Base-by-base conservation (phyloP, 306 rosid species). In the Corylus avellana region DNA sequence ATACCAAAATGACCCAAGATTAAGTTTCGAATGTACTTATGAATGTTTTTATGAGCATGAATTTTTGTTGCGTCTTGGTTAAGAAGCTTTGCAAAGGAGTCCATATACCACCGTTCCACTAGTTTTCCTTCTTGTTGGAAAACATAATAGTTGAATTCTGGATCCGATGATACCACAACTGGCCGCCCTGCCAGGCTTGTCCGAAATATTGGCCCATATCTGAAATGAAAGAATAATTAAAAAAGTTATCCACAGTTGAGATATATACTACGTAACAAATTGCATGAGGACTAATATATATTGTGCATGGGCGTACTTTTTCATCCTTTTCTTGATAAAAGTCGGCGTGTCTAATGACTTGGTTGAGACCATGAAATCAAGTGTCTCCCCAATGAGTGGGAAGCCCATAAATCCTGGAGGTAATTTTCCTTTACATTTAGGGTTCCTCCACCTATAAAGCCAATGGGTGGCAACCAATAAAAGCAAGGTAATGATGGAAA, bases 111-210 rank as follows among this genome's bases (percentile, higher is more conserved):
- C 17, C 47, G 22, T 18, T 64, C 70, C 16, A 64, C 70, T 18
- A 64, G 10, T 64, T 64, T 64, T 64, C 70, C 70, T 64, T 64
- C 70, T 64, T 64, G 70, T 35, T 64, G 48, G 16, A 64, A 64
- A 64, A 64, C 22, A 3, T 64, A 37, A 16, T 32, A 39, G 70
- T 64, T 64, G 70, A 64, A 64, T 35, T 64, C 70, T 5, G 70
- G 70, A 35, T 64, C 70, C 7, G 48, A 64, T 35, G 70, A 64
- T 6, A 64, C 46, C 70, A 57, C 63, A 9, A 57, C 63, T 11
- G 13, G 63, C 29, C 63, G 63, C 20, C 63, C 63, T 20, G n/a
- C 70, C 70, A 64, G 35, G 70, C 70, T 64, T 64, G 70, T 64
- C 22, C 70, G 48, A 64, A 64, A 64, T 35, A 64, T 16, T 35